Conservation (phyloP, 2,329 filamentous ascomycete species). For the Talaromyces sp. region DNA sequence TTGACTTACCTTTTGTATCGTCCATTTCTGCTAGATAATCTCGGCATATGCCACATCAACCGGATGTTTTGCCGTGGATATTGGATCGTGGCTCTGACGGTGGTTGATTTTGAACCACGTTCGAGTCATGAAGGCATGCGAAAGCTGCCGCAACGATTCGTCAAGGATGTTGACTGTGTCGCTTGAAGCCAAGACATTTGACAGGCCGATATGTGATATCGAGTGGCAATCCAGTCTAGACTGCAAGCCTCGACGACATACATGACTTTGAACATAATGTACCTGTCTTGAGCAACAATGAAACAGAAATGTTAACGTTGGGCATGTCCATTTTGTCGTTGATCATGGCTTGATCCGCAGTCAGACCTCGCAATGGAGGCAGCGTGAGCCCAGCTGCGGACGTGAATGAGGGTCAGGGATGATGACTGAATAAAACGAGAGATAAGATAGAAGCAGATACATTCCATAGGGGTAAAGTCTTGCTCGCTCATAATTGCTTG, state of each 20-base stretch:
- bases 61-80: too few species aligned
- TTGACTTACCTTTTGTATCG: neutral
- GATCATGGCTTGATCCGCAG: too few species aligned
- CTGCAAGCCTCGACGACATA: neutral
- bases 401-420: neutral
- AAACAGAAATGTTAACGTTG: neutral
- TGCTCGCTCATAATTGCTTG: neutral
- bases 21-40: neutral
- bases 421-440: neutral
- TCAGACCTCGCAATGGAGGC: neutral
- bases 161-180: neutral
- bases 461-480: neutral
- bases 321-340: too few species aligned
- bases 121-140: neutral
- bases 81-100: neutral
- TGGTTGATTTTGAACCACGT: neutral
- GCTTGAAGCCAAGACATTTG: neutral
- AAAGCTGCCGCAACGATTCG: neutral
- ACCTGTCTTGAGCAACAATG: neutral
- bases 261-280: neutral
- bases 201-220: neutral
- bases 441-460: neutral
- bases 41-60: neutral
- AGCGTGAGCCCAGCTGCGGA: neutral
- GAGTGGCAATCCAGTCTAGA: neutral